Evolutionary conservation across 129 eudicot species (phyloP), one percentile per base, ranked within the genome.

Genomic region (Pittosporum tobira): DNA sequence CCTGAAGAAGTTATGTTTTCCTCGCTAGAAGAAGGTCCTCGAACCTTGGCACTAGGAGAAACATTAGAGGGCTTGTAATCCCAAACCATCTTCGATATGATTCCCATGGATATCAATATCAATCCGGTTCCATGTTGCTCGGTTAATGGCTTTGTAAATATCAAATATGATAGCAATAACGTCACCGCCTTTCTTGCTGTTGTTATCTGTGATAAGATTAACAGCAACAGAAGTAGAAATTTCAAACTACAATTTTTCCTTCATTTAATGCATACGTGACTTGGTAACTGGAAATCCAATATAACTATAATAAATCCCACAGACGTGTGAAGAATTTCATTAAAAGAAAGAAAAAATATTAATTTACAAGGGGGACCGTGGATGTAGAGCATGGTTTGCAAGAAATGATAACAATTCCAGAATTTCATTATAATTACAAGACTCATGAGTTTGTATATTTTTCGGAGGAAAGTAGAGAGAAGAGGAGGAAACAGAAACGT

Each of bases 141-240:
- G 0, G 85, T 83, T 53, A 87, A 70, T 2, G 88, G 88, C 65
- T 87, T 87, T 14, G 94, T 87, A 71, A 87, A 87, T 42, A 87
- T 75, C 79, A 87, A 0, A 58, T 87, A 87, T 0, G 94, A 87
- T 34, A 87, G 79, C 72, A 83, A 67, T 46, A 87, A 70, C 0
- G 96, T 87, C 12, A 87, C 94, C 6, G 88, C 96, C 66, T 87
- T 87, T 67, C 96, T 75, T 14, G 96, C 94, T 3, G 96, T 87
- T 13, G 96, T 87, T 30, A 83, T 69, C 96, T 87, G 72, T 47
- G 4, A 62, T 11, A 38, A 15, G 22, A 25, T 61, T 27, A 53
- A n/a, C n/a, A n/a, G n/a, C n/a, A 60, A 25, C 28, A 26, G 13
- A 67, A 64, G 9, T 59, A 44, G 62, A 54, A 48, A 67, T 3